Conservation (phyloP, 192 early-diverging fungal genomes). For the Coemansia aciculifera region DNA sequence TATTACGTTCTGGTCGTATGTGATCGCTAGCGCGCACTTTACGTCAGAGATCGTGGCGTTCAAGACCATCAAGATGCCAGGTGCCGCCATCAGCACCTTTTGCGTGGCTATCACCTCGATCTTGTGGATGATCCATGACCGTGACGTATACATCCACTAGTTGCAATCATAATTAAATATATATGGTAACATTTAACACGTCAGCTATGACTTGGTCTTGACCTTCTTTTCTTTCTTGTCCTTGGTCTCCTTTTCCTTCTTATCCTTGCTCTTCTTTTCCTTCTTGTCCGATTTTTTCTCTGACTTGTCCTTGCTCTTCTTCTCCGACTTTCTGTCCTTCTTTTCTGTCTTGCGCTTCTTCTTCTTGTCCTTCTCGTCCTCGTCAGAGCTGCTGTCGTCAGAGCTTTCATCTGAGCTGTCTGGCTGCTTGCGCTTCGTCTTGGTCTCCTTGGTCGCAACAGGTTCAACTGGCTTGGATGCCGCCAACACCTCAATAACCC, state of each 20-base stretch:
- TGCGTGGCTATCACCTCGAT: conserved; percentile 62
- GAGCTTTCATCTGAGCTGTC: conserved; percentile 5
- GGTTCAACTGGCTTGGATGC: not conserved
- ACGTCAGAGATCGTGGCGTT: conserved; percentile 66
- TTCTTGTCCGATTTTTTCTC: conserved; percentile 20
- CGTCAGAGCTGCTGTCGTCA: conserved; percentile 13
- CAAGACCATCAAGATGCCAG: conserved; percentile 61
- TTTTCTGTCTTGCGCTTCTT: conserved; percentile 15
- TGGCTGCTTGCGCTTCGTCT: conserved; percentile 13
- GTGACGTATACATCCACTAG: conserved; percentile 40
- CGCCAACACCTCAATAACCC: conserved; percentile 23
- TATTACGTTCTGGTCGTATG: conserved; percentile 65
- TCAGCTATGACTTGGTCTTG: not conserved
- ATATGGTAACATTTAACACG: not conserved
- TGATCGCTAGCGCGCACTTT: conserved; percentile 71
- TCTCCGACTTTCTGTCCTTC: conserved; percentile 11
- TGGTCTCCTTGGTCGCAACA: not conserved
- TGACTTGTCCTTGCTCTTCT: conserved; percentile 15
- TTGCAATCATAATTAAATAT: not conserved
- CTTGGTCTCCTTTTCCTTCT: conserved; percentile 16
- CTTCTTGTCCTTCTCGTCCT: conserved; percentile 17
- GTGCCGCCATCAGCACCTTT: conserved; percentile 66
- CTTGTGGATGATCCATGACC: conserved; percentile 52
- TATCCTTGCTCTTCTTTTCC: conserved; percentile 12
- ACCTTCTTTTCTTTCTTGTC: conserved; percentile 13